phyloP scores from a whole-genome alignment of 768 basidiomycete genomes.

The Lentinula sp. region DNA sequence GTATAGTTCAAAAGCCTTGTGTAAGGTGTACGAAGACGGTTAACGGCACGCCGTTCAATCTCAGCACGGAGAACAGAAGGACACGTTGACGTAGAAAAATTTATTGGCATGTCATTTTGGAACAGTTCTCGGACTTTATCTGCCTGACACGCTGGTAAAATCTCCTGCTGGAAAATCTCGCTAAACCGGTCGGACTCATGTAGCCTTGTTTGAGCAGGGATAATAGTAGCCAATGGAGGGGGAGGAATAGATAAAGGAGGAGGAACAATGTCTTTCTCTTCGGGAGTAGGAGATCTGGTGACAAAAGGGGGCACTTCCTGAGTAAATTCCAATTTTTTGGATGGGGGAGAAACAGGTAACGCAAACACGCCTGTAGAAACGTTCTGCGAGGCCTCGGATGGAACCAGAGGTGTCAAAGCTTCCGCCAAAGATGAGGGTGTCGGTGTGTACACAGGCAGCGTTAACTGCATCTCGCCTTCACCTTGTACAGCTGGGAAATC shows the following conservation, averaged over 20 bases:
- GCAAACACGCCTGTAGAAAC: not conserved
- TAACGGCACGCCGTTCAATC: not conserved
- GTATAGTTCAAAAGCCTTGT: not conserved
- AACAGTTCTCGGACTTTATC: not conserved
- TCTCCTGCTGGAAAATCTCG: not conserved
- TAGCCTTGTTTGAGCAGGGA: not conserved
- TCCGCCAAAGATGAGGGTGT: conserved; percentile 4
- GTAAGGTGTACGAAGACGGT: conserved; percentile 1
- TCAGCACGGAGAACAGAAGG: not conserved
- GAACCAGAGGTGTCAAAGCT: not conserved
- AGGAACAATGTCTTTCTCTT: not conserved
- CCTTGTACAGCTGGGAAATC: not conserved
- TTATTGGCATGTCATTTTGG: not conserved
- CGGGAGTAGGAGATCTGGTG: not conserved
- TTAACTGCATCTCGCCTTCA: not conserved
- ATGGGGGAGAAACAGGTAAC: not conserved
- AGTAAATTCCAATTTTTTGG: not conserved
- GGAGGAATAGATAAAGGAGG: not conserved
- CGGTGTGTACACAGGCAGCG: not conserved
- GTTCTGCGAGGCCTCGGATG: not conserved
- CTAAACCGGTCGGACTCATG: not conserved
- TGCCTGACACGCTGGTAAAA: not conserved
- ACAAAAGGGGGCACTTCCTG: not conserved
- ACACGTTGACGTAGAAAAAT: not conserved
- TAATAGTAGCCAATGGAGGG: not conserved